phyloP scores from a whole-genome alignment of 2,329 filamentous ascomycete species.

The Epichloe baconii region DNA sequence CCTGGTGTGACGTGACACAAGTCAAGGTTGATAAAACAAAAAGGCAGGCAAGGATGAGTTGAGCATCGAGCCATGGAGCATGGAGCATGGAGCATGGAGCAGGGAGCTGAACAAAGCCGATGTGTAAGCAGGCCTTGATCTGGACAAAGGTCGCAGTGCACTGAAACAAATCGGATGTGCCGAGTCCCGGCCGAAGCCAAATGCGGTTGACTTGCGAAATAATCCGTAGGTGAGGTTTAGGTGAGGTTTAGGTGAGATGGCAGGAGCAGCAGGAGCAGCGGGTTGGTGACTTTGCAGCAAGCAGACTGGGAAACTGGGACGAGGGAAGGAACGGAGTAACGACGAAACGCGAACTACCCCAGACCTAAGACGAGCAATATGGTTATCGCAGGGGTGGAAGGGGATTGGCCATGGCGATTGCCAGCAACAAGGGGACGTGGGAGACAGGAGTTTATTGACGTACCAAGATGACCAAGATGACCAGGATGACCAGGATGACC shows the following conservation, averaged over 20 bases:
- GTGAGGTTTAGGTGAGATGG: not conserved
- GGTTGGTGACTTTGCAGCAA: not conserved
- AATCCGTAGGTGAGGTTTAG: not conserved
- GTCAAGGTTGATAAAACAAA: not conserved
- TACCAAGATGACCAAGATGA: not conserved
- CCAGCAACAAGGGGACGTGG: not conserved
- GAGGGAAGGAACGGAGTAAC: not conserved
- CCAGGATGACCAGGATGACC: too few species aligned
- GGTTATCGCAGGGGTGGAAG: not conserved
- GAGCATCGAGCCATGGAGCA: too few species aligned
- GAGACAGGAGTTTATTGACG: not conserved
- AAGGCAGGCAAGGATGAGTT: not conserved
- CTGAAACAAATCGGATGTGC: conserved; percentile 6
- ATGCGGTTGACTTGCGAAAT: conserved; percentile 4
- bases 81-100: not conserved
- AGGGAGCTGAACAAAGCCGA: not conserved
- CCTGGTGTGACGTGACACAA: not conserved
- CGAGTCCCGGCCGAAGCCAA: conserved; percentile 1
- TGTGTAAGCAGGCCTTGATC: not conserved
- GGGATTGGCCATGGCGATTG: not conserved
- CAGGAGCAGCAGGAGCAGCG: conserved; percentile 1
- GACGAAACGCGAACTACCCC: not conserved
- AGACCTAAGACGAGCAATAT: not conserved
- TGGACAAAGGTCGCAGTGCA: not conserved
- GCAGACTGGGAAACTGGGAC: not conserved